Evolutionary conservation across 306 rosid species (phyloP), one percentile per base, ranked within the genome.

Genomic region (Cicer arietinum): DNA sequence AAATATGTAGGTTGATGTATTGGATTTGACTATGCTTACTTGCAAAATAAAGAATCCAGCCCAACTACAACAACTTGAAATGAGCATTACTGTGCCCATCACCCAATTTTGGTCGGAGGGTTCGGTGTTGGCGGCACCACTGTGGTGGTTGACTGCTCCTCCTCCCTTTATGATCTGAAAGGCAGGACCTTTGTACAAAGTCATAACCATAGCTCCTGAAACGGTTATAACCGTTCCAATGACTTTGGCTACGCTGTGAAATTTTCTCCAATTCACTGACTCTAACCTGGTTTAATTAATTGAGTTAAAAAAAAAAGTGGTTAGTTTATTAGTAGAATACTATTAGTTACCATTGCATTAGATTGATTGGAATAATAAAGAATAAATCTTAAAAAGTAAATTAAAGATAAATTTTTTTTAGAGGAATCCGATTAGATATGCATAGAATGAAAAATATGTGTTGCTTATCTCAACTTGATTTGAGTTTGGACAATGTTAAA

Each of bases 121-220:
- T 20, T 81, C 84, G 2, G 45, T 50, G 70, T 13, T 50, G 62
- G 57, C 44, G 79, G 81, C 6, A 2, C 25, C 52, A 0, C 42
- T 69, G 7, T 75, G 81, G 58, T 80, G 78, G 82, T 45, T 41
- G 14, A 59, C 41, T 0, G 82, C 80, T 56, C 84, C 84, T 44
- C 79, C 77, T 2, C 86, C 90, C 56, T 77, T 84, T 16, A 90
- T 63, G 50, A 92, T 67, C 44, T 90, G 83, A 12, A 86, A 76
- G 20, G 91, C 86, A 4, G 97, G 95, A 37, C 99, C 99, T 89
- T 92, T 95, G 88, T 92, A 95, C 73, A 95, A 81, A 22, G 99
- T 92, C 99, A 95, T 95, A 62, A 88, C 88, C 99, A 92, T 95
- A 39, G 99, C 99, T 83, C 98, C 99, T 8, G 87, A 78, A 25